Evolutionary conservation across 1,139 yeast genomes (phyloP).

Genomic region (Yamadazyma siamensis): DNA sequence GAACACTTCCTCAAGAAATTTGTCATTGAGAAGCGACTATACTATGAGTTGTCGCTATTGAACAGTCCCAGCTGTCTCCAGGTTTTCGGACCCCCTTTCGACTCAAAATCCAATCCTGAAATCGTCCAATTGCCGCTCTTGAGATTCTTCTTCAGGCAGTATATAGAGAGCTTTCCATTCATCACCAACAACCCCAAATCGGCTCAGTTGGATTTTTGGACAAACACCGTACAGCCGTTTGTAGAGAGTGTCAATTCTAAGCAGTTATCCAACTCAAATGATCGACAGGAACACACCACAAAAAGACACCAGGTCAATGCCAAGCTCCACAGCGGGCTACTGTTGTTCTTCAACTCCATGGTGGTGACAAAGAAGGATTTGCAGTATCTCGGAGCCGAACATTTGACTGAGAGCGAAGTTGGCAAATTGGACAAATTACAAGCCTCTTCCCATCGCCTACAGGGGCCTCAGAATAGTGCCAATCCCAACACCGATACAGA

Average conservation of each 20-base stretch:
- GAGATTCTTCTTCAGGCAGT: slow-evolving; percentile 59
- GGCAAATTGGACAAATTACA: slow-evolving; percentile 42
- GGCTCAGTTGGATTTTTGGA: slow-evolving; percentile 67
- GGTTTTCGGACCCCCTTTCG: slow-evolving; percentile 73
- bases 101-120: slow-evolving; percentile 7
- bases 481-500: slow-evolving; percentile 29
- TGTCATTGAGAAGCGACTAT: slow-evolving; percentile 59
- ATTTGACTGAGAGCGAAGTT: slow-evolving; percentile 52
- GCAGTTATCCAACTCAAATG: slow-evolving; percentile 62
- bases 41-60: slow-evolving; percentile 57
- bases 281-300: slow-evolving; percentile 69
- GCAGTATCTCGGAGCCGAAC: slow-evolving; percentile 44
- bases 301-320: slow-evolving; percentile 64
- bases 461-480: background rate
- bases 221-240: slow-evolving; percentile 71
- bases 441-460: background rate
- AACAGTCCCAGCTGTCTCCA: slow-evolving; percentile 59
- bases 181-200: slow-evolving; percentile 45
- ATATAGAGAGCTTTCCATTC: slow-evolving; percentile 72
- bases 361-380: slow-evolving; percentile 60
- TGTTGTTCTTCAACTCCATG: slow-evolving; percentile 73
- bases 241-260: slow-evolving; percentile 72
- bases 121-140: slow-evolving; percentile 53
- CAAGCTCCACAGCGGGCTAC: slow-evolving; percentile 58
- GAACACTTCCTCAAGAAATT: slow-evolving; percentile 87